These are phyloP conservation scores for Corymbia maculata DNA, from an alignment of 345 rosid species.

Conservation along the genomic window DNA sequence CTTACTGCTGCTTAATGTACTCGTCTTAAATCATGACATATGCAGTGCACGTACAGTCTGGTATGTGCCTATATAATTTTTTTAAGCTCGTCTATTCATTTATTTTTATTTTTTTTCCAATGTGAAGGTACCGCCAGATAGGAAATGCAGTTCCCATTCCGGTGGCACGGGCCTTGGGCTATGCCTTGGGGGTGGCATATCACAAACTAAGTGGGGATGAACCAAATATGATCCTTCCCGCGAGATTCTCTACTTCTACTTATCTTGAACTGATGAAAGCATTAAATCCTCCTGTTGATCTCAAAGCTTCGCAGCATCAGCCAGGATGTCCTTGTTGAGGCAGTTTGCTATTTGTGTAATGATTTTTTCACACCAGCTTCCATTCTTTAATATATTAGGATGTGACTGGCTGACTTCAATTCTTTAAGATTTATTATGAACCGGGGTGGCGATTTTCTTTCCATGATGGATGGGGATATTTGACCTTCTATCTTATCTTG, in stretches of 20 bases:
- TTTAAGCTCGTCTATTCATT: background rate
- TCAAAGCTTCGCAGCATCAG: background rate
- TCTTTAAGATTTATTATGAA: background rate
- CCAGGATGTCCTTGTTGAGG: background rate
- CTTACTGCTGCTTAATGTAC: background rate
- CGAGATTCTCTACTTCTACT: conserved; percentile 65
- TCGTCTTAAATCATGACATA: background rate
- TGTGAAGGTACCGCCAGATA: conserved; percentile 68
- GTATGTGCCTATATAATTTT: background rate
- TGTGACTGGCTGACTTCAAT: background rate
- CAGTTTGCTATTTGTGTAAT: background rate
- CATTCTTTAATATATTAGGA: background rate
- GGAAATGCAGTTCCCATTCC: conserved; percentile 89
- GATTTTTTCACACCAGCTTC: background rate
- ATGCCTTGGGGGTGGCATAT: conserved; percentile 61
- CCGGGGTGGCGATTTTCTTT: background rate
- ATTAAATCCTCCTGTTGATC: background rate
- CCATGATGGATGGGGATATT: background rate
- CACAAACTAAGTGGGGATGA: conserved; percentile 28
- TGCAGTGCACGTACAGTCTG: background rate
- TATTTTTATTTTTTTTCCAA: background rate
- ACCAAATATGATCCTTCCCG: conserved; percentile 56
- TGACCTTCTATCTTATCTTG: background rate
- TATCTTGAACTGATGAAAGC: conserved; percentile 14
- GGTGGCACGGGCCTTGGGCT: conserved; percentile 77